phyloP scores from a whole-genome alignment of 768 basidiomycete species.

The Galerina marginata region DNA sequence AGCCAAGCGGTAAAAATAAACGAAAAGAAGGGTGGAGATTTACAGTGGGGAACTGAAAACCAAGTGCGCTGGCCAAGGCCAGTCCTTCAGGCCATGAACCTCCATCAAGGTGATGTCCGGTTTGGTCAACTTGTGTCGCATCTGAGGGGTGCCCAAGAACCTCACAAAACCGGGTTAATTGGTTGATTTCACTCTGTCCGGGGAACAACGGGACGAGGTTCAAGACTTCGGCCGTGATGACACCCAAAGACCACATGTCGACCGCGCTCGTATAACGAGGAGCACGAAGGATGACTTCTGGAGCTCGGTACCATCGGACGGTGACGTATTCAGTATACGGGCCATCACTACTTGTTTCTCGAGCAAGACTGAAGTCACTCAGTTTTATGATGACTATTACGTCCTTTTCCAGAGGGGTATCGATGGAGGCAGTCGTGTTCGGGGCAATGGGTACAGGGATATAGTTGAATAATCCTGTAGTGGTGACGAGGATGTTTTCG shows the following conservation, averaged over 20 bases:
- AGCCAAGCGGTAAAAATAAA: background rate
- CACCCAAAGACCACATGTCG: slow-evolving; percentile 97
- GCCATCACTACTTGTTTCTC: slow-evolving; percentile 76
- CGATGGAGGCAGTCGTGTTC: slow-evolving; percentile 47
- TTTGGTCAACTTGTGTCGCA: slow-evolving; percentile 73
- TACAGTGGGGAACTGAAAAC: slow-evolving; percentile 86
- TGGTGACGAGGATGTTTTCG: slow-evolving; percentile 95
- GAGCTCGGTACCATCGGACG: slow-evolving; percentile 96
- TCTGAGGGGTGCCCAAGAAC: slow-evolving; percentile 84
- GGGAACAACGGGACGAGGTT: slow-evolving; percentile 93
- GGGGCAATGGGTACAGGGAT: slow-evolving; percentile 61
- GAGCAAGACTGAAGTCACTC: slow-evolving; percentile 92
- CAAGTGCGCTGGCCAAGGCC: slow-evolving; percentile 79
- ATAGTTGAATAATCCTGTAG: slow-evolving; percentile 90
- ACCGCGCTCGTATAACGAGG: slow-evolving; percentile 90
- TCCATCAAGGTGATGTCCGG: slow-evolving; percentile 72
- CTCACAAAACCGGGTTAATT: slow-evolving; percentile 82
- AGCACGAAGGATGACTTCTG: slow-evolving; percentile 87
- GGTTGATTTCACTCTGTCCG: slow-evolving; percentile 87
- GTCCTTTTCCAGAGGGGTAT: slow-evolving; percentile 66
- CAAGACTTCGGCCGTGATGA: slow-evolving; percentile 91
- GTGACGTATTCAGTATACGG: slow-evolving; percentile 98
- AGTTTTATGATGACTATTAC: slow-evolving; percentile 93
- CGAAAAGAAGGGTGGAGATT: slow-evolving; percentile 26
- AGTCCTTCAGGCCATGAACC: slow-evolving; percentile 85